Percentiles rank a stretch among this genome's conserved stretches.
Evolutionary conservation across 225 moss, liverwort and hornwort genomes (phyloP).

Genomic region (Takakia lepidozioides): DNA sequence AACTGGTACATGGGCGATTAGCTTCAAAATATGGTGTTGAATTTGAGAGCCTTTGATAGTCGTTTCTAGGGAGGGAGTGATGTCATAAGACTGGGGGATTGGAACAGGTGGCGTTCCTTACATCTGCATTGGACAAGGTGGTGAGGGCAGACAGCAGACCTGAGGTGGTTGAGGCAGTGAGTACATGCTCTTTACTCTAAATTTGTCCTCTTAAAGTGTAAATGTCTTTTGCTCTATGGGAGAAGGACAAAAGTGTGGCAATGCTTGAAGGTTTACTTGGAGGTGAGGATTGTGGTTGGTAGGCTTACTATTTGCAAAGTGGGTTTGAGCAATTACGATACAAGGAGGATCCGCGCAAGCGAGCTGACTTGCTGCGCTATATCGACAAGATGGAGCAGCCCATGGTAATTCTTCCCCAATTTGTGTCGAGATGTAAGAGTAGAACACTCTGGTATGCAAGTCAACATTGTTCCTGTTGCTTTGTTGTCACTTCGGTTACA

Average conservation of each 20-base stretch:
- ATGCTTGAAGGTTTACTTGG: too few species aligned
- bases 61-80: too few species aligned
- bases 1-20: constrained; percentile 3
- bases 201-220: neutral
- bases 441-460: too few species aligned
- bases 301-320: constrained; percentile 66
- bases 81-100: constrained; percentile 10
- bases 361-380: constrained; percentile 84
- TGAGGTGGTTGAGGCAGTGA: constrained; percentile 89
- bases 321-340: constrained; percentile 73
- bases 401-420: too few species aligned
- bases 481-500: too few species aligned
- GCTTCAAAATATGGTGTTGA: neutral
- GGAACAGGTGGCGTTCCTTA: constrained; percentile 80
- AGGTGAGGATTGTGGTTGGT: constrained; percentile 10
- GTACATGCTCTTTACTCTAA: too few species aligned
- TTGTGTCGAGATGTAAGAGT: too few species aligned
- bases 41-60: neutral
- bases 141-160: constrained; percentile 49
- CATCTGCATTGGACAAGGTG: constrained; percentile 73
- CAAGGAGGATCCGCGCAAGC: constrained; percentile 73
- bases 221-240: neutral
- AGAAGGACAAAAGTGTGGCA: neutral
- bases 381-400: constrained; percentile 84
- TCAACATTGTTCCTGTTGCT: too few species aligned